Evolutionary conservation across 768 basidiomycete species (phyloP).

Genomic region (Tricholoma sp.): DNA sequence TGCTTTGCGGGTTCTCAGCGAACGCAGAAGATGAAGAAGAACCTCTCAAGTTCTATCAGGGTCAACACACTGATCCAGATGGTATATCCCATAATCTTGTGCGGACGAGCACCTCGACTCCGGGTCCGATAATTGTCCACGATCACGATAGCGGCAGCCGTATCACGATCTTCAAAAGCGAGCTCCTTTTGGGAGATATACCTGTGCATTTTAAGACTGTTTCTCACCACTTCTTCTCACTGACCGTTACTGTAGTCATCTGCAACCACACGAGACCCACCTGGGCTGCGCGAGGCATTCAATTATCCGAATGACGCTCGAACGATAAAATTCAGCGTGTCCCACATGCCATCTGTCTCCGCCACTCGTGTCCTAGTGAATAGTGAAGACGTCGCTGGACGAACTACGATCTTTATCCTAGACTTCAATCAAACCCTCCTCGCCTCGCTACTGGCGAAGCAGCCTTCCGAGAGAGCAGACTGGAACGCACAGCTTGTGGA

Average conservation of each 20-base stretch:
- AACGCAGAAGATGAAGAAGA: neutral
- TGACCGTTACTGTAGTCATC: conserved; percentile 3
- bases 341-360: neutral
- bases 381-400: neutral
- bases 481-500: too few relatives aligned
- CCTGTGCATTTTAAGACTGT: neutral
- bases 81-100: neutral
- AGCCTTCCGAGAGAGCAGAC: neutral
- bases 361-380: neutral
- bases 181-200: conserved; percentile 5
- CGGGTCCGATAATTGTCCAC: conserved; percentile 25
- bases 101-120: conserved; percentile 46
- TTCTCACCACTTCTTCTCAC: conserved; percentile 2
- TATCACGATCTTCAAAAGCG: conserved; percentile 1
- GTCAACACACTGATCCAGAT: neutral
- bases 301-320: conserved; percentile 3
- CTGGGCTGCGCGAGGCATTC: conserved; percentile 3
- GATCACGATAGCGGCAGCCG: neutral
- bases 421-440: conserved; percentile 5
- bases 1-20: neutral
- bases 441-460: neutral
- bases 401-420: neutral
- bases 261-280: conserved; percentile 1
- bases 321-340: neutral
- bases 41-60: neutral